A percentile compares a stretch with the other conserved stretches of the same genome.
Evolutionary conservation across 192 early-diverging fungal genomes (phyloP).

Genomic region (Jimgerdemannia lactiflua): DNA sequence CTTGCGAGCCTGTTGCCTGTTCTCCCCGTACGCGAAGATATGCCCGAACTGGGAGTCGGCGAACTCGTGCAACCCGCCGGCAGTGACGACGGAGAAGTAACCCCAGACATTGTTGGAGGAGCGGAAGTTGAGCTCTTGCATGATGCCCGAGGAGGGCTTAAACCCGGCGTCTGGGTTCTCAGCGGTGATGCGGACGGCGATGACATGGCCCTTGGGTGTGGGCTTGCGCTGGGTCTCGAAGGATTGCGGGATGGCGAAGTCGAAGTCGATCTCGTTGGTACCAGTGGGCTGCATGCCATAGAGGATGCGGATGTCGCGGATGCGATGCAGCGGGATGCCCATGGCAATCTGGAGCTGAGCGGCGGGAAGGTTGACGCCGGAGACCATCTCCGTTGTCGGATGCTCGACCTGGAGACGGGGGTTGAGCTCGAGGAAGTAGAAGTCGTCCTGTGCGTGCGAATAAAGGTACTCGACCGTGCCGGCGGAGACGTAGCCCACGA

Average conservation of each 20-base stretch:
- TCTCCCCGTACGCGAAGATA: constrained; percentile 96
- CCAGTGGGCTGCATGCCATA: constrained; percentile 90
- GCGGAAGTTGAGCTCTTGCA: constrained; percentile 97
- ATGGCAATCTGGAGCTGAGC: constrained; percentile 98
- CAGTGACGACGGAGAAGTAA: constrained; percentile 96
- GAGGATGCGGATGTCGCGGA: constrained; percentile 93
- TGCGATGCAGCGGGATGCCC: constrained; percentile 95
- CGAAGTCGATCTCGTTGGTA: constrained; percentile 91
- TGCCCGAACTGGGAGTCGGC: constrained; percentile 99
- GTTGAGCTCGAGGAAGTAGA: constrained; percentile 97
- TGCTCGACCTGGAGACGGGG: constrained; percentile 99
- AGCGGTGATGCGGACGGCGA: constrained; percentile 97
- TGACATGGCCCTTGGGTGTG: constrained; percentile 94
- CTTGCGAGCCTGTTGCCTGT: constrained; percentile 89
- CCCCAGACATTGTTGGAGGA: constrained; percentile 98
- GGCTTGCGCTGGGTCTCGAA: constrained; percentile 88
- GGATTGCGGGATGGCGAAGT: constrained; percentile 73
- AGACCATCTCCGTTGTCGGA: constrained; percentile 99
- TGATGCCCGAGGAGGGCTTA: constrained; percentile 95
- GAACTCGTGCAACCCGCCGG: constrained; percentile 97
- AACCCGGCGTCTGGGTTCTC: constrained; percentile 99
- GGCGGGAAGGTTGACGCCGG: constrained; percentile 96
- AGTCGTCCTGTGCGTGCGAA: constrained; percentile 79
- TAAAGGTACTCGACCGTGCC: constrained; percentile 98
- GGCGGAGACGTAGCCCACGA: constrained; percentile 94